Evolutionary conservation across 148 eudicot genomes (phyloP), one percentile per base, ranked within the genome.

Genomic region (Beta vulgaris): DNA sequence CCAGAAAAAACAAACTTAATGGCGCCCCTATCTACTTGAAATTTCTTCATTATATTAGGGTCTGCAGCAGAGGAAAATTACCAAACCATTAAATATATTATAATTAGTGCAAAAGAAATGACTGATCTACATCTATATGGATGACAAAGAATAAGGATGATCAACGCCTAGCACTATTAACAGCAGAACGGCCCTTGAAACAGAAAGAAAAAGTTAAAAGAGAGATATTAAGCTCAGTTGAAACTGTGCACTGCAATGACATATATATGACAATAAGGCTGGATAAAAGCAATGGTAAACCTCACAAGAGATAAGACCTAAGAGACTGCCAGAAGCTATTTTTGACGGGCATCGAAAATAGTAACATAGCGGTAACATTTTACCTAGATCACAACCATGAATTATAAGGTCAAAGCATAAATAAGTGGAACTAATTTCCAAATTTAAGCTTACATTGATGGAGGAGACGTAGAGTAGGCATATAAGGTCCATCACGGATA

Each of bases 21-120:
- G 37, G 99, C 99, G 66, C 99, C 99, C 81, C 99, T 86, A 57
- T 95, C 99, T 26, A 95, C 99, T 83, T 95, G 99, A 53, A 95
- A 79, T 62, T 90, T 92, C 74, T 90, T 95, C 98, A 92, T 95
- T 72, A 95, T 89, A 78, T 84, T 80, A 12, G 98, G 98, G 83
- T 95, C 98, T 95, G 88, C 84, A 82, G 35, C 65, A 77, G 29
- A 76, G 32, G 31, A 40, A 44, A 76, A 78, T 48, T 32, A 68
- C 21, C 71, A 43, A 42, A 67, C 16, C 35, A 67, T 67, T 25
- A 42, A 64, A 64, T 64, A 15, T 21, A 16, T 35, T 21, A n/a
- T 1, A 40, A 3, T 65, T 23, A 23, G 48, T 25, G 40, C 23
- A 23, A n/a, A 65, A n/a, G 0, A 58, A 6, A 4, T 13, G 7